Base-by-base conservation (phyloP, 345 rosid genomes). In the Acer saccharum region DNA sequence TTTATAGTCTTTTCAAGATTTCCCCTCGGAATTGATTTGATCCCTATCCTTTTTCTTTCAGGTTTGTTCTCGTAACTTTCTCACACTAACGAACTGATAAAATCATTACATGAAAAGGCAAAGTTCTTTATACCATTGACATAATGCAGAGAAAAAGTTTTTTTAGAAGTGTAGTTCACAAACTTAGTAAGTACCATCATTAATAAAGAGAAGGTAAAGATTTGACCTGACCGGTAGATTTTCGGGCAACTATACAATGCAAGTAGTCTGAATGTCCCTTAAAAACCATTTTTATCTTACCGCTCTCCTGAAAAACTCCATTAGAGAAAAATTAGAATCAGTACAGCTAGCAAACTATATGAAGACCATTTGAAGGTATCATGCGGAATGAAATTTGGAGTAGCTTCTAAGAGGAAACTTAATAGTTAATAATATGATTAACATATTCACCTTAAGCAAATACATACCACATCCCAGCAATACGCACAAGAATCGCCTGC, bases 391-490 rank as follows among this genome's bases (percentile, higher is more conserved):
- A 77, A 29, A 27, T 71, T 75, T 41, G 39, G 23, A 71, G 75
- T 10, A 18, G 65, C 64, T 69, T 76, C 58, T 14, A 54, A 29
- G 14, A 21, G 10, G 39, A 52, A 70, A 78, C 71, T 1, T 46
- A 50, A 54, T 61, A 35, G 73, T 1, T 46, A 50, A 54, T 54
- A 35, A 77, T 4, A 64, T 70, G 41, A 78, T 44, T 3, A 54
- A 78, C 2, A 72, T 67, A 76, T 76, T 82, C 79, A 77, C 73
- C 78, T 80, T 71, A 78, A 83, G 70, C 54, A 78, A 73, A 83
- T 78, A 82, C 94, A 80, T 95, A 93, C 98, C 98, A 92, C 83
- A 83, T 96, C 99, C 98, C 98, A 96, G 82, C 98, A 92, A 87
- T 96, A 94, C 10, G 97, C 98, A 74, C 88, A 87, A 81, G 97